phyloP scores from a whole-genome alignment of 805 yeast species.

The Lipomyces starkeyi region DNA sequence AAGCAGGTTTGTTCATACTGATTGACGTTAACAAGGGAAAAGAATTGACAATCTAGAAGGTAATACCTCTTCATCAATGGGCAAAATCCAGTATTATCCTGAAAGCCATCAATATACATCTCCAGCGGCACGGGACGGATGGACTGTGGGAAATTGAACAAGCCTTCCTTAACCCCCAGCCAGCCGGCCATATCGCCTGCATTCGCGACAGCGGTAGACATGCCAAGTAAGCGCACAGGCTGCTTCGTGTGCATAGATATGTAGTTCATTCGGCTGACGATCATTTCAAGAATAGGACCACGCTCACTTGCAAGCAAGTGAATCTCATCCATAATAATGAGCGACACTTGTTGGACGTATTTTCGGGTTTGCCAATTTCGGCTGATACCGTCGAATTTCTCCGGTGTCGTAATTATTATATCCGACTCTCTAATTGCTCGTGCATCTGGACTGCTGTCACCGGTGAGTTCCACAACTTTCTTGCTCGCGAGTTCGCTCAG shows the following conservation, averaged over 20 bases:
- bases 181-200: slow-evolving; percentile 87
- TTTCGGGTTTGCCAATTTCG: slow-evolving; percentile 83
- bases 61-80: slow-evolving; percentile 68
- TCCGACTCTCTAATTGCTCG: slow-evolving; percentile 69
- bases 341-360: slow-evolving; percentile 74
- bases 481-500: slow-evolving; percentile 52
- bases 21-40: not conserved
- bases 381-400: slow-evolving; percentile 85
- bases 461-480: slow-evolving; percentile 76
- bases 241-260: slow-evolving; percentile 64
- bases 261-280: slow-evolving; percentile 85
- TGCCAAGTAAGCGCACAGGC: slow-evolving; percentile 70
- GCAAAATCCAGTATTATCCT: slow-evolving; percentile 79
- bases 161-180: slow-evolving; percentile 73
- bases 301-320: slow-evolving; percentile 84
- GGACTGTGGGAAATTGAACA: slow-evolving; percentile 79
- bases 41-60: no score
- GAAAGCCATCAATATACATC: slow-evolving; percentile 87
- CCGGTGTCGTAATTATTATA: slow-evolving; percentile 82
- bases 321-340: slow-evolving; percentile 85
- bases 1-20: slow-evolving; percentile 87
- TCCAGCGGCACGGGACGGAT: slow-evolving; percentile 86
- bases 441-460: slow-evolving; percentile 79
- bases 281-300: slow-evolving; percentile 86
- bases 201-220: slow-evolving; percentile 86